Conservation (phyloP, 495 filamentous ascomycete genomes). For the Trichoderma orchidacearum region DNA sequence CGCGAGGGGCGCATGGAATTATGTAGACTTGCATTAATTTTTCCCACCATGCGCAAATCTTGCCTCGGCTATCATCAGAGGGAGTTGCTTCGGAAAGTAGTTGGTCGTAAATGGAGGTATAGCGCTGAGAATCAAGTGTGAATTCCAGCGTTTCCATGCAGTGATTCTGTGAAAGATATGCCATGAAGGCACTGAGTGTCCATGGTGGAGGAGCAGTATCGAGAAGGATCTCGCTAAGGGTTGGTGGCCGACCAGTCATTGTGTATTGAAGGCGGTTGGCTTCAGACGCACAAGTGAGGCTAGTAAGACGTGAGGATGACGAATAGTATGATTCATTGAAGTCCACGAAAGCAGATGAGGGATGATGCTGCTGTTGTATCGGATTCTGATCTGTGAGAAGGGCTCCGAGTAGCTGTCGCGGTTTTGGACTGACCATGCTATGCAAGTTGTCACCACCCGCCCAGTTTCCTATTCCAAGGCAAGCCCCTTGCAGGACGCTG, state of each 20-base stretch:
- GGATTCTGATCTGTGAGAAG: neutral
- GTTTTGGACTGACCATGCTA: neutral
- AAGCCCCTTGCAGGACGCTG: too few relatives aligned
- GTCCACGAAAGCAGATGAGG: constrained; percentile 3
- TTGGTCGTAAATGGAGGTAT: constrained; percentile 36
- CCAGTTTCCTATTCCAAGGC: too few relatives aligned
- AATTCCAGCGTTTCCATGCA: constrained; percentile 96
- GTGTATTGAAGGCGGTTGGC: constrained; percentile 6
- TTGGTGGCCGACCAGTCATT: constrained; percentile 48
- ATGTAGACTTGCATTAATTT: constrained; percentile 65
- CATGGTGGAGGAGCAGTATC: constrained; percentile 82
- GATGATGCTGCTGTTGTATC: neutral
- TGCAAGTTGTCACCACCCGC: neutral
- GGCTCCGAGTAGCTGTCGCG: neutral
- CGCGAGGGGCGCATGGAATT: constrained; percentile 61
- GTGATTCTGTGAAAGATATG: constrained; percentile 94
- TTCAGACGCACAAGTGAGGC: constrained; percentile 28
- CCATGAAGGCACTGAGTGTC: constrained; percentile 89
- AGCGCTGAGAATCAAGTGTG: constrained; percentile 89
- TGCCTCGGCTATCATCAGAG: constrained; percentile 42
- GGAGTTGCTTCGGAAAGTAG: neutral
- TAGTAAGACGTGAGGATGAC: constrained; percentile 15
- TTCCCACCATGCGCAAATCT: constrained; percentile 60
- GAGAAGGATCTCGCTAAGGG: constrained; percentile 74
- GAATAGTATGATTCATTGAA: neutral